A percentile compares a stretch with the other conserved stretches of the same genome.
phyloP scores from a whole-genome alignment of 768 basidiomycete species.

The Serendipita indica region DNA sequence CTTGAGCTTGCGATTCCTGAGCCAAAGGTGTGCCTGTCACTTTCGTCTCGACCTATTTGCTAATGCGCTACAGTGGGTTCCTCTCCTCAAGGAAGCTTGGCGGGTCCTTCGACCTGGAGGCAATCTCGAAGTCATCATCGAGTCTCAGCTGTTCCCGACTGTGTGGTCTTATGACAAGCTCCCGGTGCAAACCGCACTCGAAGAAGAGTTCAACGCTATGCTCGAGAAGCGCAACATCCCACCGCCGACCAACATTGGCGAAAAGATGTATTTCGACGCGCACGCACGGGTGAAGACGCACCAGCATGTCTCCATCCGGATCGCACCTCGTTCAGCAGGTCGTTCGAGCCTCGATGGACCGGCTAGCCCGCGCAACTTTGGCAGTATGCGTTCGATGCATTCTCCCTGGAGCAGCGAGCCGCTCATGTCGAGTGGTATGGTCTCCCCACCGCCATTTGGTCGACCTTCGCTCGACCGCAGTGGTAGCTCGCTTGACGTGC shows the following conservation, averaged over 20 bases:
- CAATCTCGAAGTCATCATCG: neutral
- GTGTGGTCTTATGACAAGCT: neutral
- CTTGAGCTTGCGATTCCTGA: neutral
- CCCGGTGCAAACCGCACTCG: neutral
- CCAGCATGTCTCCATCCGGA: neutral
- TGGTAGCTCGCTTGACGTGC: neutral
- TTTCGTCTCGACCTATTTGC: neutral
- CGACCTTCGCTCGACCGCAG: conserved; percentile 2
- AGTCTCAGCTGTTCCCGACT: neutral
- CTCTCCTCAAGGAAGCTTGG: neutral
- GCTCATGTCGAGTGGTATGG: neutral
- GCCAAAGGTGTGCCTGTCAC: neutral
- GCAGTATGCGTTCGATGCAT: neutral
- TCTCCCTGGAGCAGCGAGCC: conserved; percentile 6
- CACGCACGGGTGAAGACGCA: neutral
- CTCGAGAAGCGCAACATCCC: neutral
- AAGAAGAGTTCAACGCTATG: neutral
- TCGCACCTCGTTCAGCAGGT: neutral
- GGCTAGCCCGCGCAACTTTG: neutral
- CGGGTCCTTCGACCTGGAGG: neutral
- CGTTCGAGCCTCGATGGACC: neutral
- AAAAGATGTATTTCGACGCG: neutral
- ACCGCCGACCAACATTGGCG: neutral
- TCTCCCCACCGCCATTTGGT: neutral
- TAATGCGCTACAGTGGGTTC: neutral